A percentile compares a stretch with the other conserved stretches of the same genome.
phyloP scores from a whole-genome alignment of 305 asterid species.

The Solanum chacoense region DNA sequence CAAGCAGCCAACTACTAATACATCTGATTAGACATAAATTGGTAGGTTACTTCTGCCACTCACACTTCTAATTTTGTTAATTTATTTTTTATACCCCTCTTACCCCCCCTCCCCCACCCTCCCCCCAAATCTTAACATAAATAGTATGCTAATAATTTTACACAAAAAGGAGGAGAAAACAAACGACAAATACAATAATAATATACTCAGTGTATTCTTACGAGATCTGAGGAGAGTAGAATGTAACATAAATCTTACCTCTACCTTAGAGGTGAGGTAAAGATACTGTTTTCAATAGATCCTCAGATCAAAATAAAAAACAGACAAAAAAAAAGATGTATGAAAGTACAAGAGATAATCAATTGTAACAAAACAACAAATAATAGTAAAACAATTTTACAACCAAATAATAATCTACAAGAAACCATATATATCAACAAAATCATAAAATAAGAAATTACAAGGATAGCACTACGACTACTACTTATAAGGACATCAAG shows the following conservation, averaged over 20 bases:
- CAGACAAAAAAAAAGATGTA: background rate
- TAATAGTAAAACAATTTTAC: too few species aligned
- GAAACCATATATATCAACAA: background rate
- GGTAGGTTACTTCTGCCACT: background rate
- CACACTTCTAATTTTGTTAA: background rate
- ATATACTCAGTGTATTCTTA: background rate
- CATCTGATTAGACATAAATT: conserved; percentile 2
- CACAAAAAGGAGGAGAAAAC: background rate
- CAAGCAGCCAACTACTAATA: background rate
- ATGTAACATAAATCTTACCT: background rate
- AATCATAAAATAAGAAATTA: background rate
- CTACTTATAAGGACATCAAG: background rate
- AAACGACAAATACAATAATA: background rate
- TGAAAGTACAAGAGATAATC: background rate
- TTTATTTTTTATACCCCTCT: background rate
- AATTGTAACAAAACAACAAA: background rate
- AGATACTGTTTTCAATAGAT: background rate
- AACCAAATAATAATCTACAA: background rate
- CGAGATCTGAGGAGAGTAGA: background rate
- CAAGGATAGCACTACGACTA: background rate
- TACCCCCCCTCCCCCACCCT: too few species aligned
- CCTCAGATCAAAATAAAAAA: background rate
- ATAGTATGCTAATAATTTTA: background rate
- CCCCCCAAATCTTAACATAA: background rate
- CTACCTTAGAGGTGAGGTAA: background rate